Evolutionary conservation across 257 asterid genomes (phyloP).

Genomic region (Linderniella brevidens): DNA sequence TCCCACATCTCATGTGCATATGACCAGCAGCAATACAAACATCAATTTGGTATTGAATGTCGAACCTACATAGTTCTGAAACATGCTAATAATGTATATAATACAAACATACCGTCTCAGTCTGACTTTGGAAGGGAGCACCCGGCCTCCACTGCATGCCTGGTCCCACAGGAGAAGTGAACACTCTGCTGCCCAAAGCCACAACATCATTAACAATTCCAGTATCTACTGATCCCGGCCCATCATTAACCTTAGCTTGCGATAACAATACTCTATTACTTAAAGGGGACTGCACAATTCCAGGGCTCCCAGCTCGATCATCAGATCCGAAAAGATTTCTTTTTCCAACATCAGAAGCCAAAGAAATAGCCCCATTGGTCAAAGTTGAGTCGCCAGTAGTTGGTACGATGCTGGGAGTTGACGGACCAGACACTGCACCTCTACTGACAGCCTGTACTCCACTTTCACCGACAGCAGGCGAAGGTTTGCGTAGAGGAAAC

Average conservation of each 20-base stretch:
- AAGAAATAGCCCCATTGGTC: slow-evolving; percentile 34
- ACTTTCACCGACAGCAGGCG: slow-evolving; percentile 55
- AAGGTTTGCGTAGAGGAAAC: slow-evolving; percentile 51
- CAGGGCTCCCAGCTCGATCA: slow-evolving; percentile 60
- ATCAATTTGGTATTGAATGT: no score
- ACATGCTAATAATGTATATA: slow-evolving; percentile 1
- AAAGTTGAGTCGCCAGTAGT: slow-evolving; percentile 37
- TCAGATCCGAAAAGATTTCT: slow-evolving; percentile 58
- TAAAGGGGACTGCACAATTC: slow-evolving; percentile 55
- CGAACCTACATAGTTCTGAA: not conserved
- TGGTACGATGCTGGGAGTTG: slow-evolving; percentile 31
- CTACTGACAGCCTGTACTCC: slow-evolving; percentile 48
- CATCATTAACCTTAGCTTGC: slow-evolving; percentile 63
- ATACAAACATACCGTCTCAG: slow-evolving; percentile 44
- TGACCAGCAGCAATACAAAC: no score
- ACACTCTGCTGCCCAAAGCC: slow-evolving; percentile 47
- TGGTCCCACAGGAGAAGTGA: slow-evolving; percentile 58
- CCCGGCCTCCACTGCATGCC: slow-evolving; percentile 98
- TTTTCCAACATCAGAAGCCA: slow-evolving; percentile 64
- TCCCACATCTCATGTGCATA: no score
- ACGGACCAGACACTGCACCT: slow-evolving; percentile 56
- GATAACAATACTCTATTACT: slow-evolving; percentile 56
- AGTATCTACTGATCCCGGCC: slow-evolving; percentile 35
- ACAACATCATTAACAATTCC: slow-evolving; percentile 28
- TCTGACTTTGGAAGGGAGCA: slow-evolving; percentile 67